A percentile compares a stretch with the other conserved stretches of the same genome.
Evolutionary conservation across 768 basidiomycete species (phyloP).

Genomic region (Pleurotus giganteus): DNA sequence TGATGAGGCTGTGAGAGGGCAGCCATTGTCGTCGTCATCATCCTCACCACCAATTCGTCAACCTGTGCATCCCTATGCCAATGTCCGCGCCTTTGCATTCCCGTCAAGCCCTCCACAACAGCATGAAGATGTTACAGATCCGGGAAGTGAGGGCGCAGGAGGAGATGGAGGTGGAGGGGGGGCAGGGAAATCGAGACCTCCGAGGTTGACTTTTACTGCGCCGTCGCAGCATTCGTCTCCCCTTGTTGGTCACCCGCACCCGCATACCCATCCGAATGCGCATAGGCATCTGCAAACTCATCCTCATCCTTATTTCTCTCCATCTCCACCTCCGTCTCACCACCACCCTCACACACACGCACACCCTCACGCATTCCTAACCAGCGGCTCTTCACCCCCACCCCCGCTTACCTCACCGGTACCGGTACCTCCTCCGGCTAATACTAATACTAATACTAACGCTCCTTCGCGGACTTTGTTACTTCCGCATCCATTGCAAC

Average conservation of each 20-base stretch:
- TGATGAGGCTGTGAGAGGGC: not conserved
- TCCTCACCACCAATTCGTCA: not conserved
- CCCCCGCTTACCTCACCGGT: slow-evolving; percentile 9
- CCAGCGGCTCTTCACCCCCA: too few species aligned
- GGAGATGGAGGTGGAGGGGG: not conserved
- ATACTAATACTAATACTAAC: too few species aligned
- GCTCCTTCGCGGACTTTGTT: not conserved
- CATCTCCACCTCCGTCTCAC: slow-evolving; percentile 18
- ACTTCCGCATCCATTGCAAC: slow-evolving; percentile 1
- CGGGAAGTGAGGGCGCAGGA: not conserved
- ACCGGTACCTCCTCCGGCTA: slow-evolving; percentile 7
- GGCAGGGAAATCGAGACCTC: not conserved
- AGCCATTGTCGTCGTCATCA: not conserved
- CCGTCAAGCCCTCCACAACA: slow-evolving; percentile 2
- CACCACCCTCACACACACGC: slow-evolving; percentile 14
- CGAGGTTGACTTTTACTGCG: slow-evolving; percentile 5
- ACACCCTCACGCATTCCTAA: too few species aligned
- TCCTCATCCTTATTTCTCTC: slow-evolving; percentile 16
- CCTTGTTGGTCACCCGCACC: not conserved
- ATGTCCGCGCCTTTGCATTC: slow-evolving; percentile 2
- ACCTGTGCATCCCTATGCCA: slow-evolving; percentile 10
- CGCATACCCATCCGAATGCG: slow-evolving; percentile 1
- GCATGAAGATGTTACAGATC: slow-evolving; percentile 2
- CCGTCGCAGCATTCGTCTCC: slow-evolving; percentile 8
- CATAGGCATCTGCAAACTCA: slow-evolving; percentile 9